Percentiles rank a stretch among this genome's conserved stretches.
Evolutionary conservation across 2,329 filamentous ascomycete species (phyloP).

Genomic region (Exophiala sideris): DNA sequence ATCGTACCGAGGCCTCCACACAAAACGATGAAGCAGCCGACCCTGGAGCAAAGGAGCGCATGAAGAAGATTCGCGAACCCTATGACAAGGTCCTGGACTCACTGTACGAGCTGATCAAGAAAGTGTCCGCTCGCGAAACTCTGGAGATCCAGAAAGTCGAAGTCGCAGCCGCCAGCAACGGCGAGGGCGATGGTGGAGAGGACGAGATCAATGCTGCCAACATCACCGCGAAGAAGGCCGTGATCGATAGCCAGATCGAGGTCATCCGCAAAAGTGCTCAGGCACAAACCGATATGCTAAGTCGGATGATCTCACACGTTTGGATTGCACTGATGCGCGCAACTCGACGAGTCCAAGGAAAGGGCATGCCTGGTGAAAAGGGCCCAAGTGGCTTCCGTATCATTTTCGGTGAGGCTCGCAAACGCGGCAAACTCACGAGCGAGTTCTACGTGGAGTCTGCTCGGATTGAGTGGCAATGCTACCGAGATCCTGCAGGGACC

Average conservation of each 20-base stretch:
- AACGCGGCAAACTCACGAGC: slow-evolving; percentile 81
- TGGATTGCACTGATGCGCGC: slow-evolving; percentile 95
- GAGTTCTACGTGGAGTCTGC: slow-evolving; percentile 95
- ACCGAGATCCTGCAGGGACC: slow-evolving; percentile 85
- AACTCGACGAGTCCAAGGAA: slow-evolving; percentile 89
- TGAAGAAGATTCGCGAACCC: slow-evolving; percentile 73
- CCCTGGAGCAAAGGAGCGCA: slow-evolving; percentile 57
- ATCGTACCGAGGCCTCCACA: slow-evolving; percentile 77
- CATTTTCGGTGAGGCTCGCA: slow-evolving; percentile 84
- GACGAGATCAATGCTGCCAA: slow-evolving; percentile 53
- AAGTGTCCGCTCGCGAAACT: slow-evolving; percentile 63
- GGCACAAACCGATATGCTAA: slow-evolving; percentile 71
- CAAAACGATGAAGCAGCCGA: slow-evolving; percentile 74
- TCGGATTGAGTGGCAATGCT: slow-evolving; percentile 90
- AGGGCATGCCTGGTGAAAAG: slow-evolving; percentile 65
- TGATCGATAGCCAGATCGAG: slow-evolving; percentile 54
- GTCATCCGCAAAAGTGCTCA: slow-evolving; percentile 63
- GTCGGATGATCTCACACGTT: slow-evolving; percentile 80
- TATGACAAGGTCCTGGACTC: slow-evolving; percentile 80
- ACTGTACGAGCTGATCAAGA: slow-evolving; percentile 81
- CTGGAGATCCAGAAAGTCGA: slow-evolving; percentile 56
- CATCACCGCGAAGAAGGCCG: slow-evolving; percentile 50
- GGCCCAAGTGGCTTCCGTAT: slow-evolving; percentile 69
- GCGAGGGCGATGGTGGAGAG: slow-evolving; percentile 39
- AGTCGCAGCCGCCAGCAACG: slow-evolving; percentile 44